A percentile compares a stretch with the other conserved stretches of the same genome.
These are phyloP conservation scores for Populus ilicifolia DNA, from an alignment of 345 rosid species.

Conservation along the genomic window DNA sequence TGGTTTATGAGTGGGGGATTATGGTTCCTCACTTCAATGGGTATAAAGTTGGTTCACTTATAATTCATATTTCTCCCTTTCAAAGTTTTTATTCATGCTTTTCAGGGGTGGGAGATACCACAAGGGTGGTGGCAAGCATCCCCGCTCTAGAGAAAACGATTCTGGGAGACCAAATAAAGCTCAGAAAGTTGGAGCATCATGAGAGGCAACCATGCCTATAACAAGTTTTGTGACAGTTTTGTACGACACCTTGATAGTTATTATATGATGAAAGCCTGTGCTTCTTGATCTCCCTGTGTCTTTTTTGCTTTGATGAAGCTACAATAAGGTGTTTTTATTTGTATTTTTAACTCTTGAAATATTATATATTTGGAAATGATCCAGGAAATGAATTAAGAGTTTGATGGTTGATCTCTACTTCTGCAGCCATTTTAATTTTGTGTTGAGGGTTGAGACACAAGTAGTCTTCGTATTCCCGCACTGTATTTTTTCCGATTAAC, in stretches of 20 bases:
- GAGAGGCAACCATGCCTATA: neutral
- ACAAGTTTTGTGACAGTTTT: slow-evolving; percentile 9
- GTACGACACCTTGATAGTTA: neutral
- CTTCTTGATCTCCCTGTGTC: neutral
- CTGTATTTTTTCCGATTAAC: too few relatives aligned
- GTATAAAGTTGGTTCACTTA: neutral
- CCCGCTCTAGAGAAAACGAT: slow-evolving; percentile 50
- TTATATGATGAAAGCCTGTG: neutral
- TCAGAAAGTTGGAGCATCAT: slow-evolving; percentile 38
- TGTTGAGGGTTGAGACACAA: too few relatives aligned
- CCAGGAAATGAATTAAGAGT: neutral
- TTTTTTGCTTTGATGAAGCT: neutral
- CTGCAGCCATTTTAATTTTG: neutral
- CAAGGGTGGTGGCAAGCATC: slow-evolving; percentile 61
- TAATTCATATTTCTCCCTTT: neutral
- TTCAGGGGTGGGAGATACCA: slow-evolving; percentile 65
- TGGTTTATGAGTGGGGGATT: neutral
- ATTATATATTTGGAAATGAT: neutral
- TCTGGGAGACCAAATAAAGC: slow-evolving; percentile 60
- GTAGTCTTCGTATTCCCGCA: too few relatives aligned
- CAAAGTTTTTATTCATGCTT: neutral
- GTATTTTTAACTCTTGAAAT: neutral
- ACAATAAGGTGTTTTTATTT: neutral
- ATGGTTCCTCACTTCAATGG: neutral
- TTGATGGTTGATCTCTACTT: neutral